Evolutionary conservation across 768 basidiomycete genomes (phyloP), one percentile per base, ranked within the genome.

Genomic region (Amylocystis lapponica): DNA sequence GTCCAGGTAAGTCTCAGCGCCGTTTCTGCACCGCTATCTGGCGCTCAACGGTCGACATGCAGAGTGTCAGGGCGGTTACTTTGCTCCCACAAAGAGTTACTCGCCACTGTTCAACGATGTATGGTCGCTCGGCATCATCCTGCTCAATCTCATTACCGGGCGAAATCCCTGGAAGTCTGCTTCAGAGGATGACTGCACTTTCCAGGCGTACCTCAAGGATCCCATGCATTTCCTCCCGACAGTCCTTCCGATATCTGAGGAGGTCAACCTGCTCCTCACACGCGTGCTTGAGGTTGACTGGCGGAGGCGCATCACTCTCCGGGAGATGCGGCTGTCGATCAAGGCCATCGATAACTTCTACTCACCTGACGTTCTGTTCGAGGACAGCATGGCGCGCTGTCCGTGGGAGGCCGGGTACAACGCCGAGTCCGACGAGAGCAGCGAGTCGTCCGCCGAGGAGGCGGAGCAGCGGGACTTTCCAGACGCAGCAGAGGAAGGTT

Each of bases 101-200:
- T 86, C 86, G 7, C 90, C 94, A 8, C 74, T 80, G 52, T 78
- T 78, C 60, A 95, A 96, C 64, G 95, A 99, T 62, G 77, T 97
- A 50, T 99, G 95, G 95, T 92, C 93, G 7, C 70, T 98, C 33
- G 95, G 93, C 26, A 88, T 99, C 56, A 89, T 99, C 48, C 82
- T 99, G 27, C 81, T 98, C 59, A 99, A 99, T 64, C 79, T 99
- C 34, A 81, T 87, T 21, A 96, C 91, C 19, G 91, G 92, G 4
- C 79, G 95, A 25, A 97, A 97, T 56, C 95, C 95, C 4, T 98
- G 95, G 95, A 87, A 87, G 62, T 85, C 88, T 19, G 93, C 95
- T 3, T 83, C 79, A 3, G 59, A 67, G 1, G 71, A 81, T 31
- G 95, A 98, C 64, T 83, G 86, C 48, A 93, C 90, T 3, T 99